Evolutionary conservation across 495 filamentous ascomycete genomes (phyloP), one percentile per base, ranked within the genome.

Genomic region (Amniculicola lignicola): DNA sequence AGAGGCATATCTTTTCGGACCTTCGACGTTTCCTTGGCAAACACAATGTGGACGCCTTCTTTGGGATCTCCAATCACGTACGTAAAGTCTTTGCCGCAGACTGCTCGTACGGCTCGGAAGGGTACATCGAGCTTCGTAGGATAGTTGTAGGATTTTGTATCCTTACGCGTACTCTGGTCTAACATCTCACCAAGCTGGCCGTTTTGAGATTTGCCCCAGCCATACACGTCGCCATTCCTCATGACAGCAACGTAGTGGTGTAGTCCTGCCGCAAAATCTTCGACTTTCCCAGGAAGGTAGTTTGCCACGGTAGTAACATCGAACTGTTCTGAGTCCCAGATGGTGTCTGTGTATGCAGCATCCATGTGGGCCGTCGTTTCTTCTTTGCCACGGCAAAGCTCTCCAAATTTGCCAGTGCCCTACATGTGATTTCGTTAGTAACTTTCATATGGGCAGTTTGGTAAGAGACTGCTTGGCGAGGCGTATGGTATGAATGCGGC

Each of bases 151-250:
- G 11, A 18, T n/a, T n/a, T n/a, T n/a, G n/a, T n/a, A n/a, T n/a
- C n/a, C n/a, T n/a, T n/a, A n/a, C n/a, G n/a, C n/a, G 29, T 9
- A n/a, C 29, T 33, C 9, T 7, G 7, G n/a, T 33, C 29, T 33
- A 33, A 9, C 29, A 33, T 33, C 9, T n/a, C n/a, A 3, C 88
- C 90, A 0, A 97, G 68, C 66, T 97, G 91, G 0, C 90, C 90
- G 71, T 95, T 90, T 23, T 90, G 77, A 4, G 83, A 82, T 56
- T 75, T 84, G 1, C 93, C 93, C 93, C 93, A 96, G 2, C 91
- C 93, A 68, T 85, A 96, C 1, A 85, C 84, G 1, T 85, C 75
- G 2, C 90, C 91, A 67, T 85, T 85, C 23, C 77, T 77, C 0
- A 95, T 70, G 3, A 96, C 79, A 3, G 76, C 82, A 15, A 90